Percentiles rank a stretch among this genome's conserved stretches.
Conservation (phyloP, 2,329 filamentous ascomycete genomes). For the Nigrospora oryzae region DNA sequence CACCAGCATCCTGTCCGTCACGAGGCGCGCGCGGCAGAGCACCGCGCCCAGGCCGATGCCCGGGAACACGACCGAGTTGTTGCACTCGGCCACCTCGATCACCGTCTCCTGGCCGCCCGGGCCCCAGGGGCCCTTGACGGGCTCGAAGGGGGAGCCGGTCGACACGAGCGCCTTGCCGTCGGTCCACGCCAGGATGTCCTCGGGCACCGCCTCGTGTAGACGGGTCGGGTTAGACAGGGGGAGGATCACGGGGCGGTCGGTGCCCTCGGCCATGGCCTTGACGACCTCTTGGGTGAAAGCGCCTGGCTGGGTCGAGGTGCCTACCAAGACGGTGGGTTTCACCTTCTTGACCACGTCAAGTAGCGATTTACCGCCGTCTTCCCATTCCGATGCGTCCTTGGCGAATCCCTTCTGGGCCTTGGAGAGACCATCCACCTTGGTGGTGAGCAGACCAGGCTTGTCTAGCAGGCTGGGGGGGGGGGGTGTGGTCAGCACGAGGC, state of each 20-base stretch:
- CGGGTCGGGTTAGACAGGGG: conserved; percentile 80
- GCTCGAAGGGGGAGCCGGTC: conserved; percentile 74
- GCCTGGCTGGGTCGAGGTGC: conserved; percentile 71
- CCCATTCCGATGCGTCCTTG: conserved; percentile 56
- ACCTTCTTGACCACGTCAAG: conserved; percentile 60
- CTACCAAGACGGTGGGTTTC: conserved; percentile 74
- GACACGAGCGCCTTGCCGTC: conserved; percentile 69
- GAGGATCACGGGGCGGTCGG: conserved; percentile 66
- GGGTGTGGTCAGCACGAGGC: background rate
- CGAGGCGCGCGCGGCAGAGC: conserved; percentile 54
- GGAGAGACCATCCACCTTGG: conserved; percentile 52
- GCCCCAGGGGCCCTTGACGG: conserved; percentile 55
- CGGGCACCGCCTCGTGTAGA: conserved; percentile 73
- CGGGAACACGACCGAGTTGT: conserved; percentile 80
- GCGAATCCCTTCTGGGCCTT: conserved; percentile 60
- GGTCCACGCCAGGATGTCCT: conserved; percentile 72
- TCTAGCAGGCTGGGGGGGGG: conserved; percentile 59
- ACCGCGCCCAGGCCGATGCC: conserved; percentile 77
- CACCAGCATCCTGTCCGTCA: conserved; percentile 75
- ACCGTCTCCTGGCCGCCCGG: conserved; percentile 31
- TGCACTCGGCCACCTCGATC: conserved; percentile 65
- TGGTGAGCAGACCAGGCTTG: conserved; percentile 68
- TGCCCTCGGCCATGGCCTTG: conserved; percentile 65
- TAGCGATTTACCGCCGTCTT: conserved; percentile 47
- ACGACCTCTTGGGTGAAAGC: conserved; percentile 70